Evolutionary conservation across 345 rosid species (phyloP), one percentile per base, ranked within the genome.

Genomic region (Clausena lansium): DNA sequence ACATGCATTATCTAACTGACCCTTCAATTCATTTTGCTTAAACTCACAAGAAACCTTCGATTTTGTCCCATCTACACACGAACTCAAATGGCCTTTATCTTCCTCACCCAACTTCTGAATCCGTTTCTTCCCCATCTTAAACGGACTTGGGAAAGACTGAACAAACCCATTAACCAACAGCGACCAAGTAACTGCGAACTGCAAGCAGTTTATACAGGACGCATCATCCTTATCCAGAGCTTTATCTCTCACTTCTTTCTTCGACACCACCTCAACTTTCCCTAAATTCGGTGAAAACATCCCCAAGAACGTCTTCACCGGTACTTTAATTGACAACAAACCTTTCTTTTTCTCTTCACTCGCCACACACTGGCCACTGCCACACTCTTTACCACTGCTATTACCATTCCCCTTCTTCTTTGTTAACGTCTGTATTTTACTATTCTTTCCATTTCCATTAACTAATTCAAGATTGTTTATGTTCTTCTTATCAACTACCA

Each of bases 131-230:
- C 79, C 81, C 11, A 63, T 75, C 79, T 89, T 89, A 45, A 90
- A 89, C 0, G 92, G 96, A 78, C 78, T 74, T 22, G 93, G 93
- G 68, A 90, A 81, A 65, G 94, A 89, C 84, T 92, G 91, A 67
- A 85, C 87, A 75, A 94, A 86, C 70, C 91, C 90, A 83, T 87
- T 88, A 32, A 91, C 88, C 89, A 92, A 81, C 87, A 92, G 75
- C 9, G 98, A 88, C 91, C 91, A 92, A 72, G 92, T 86, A 78
- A 89, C 86, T 0, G 95, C 91, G 87, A 93, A 93, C 79, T 88
- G 91, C 81, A 90, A 87, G 82, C 98, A 94, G 69, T 89, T 90
- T 0, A 79, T 54, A 76, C 98, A 90, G 81, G 97, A 87, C 70
- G 77, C 91, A 30, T 85, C 91, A 2, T 83, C 88, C 75, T 80